phyloP scores from a whole-genome alignment of 108 stramenopile species.

The Bacterosira constricta region DNA sequence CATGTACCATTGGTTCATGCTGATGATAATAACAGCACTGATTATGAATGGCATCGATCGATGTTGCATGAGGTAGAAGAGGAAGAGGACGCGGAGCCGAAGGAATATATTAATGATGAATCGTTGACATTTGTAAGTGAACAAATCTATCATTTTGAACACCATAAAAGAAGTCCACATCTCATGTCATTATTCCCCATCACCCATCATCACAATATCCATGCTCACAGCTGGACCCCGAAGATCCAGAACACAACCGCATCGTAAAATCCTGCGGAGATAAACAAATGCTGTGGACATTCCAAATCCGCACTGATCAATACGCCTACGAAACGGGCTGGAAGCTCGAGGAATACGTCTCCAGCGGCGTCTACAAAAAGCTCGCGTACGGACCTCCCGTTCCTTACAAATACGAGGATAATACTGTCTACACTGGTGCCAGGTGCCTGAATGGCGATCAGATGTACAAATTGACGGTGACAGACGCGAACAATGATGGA shows the following conservation, averaged over 20 bases:
- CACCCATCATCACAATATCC: not conserved
- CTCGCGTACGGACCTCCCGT: not conserved
- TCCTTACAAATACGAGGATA: not conserved
- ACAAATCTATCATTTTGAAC: not conserved
- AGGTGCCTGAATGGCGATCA: not conserved
- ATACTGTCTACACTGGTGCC: slow-evolving; percentile 1
- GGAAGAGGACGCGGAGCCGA: too few relatives aligned
- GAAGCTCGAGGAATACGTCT: slow-evolving; percentile 10
- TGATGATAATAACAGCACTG: too few relatives aligned
- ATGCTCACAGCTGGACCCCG: slow-evolving; percentile 4
- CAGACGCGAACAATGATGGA: not conserved
- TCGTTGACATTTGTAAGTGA: slow-evolving; percentile 6
- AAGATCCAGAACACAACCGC: not conserved
- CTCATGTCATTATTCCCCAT: not conserved
- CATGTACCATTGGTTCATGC: too few relatives aligned
- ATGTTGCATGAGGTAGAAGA: too few relatives aligned
- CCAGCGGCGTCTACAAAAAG: not conserved
- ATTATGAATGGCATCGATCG: too few relatives aligned
- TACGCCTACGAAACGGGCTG: slow-evolving; percentile 17
- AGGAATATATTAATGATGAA: slow-evolving; percentile 4
- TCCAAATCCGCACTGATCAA: slow-evolving; percentile 16
- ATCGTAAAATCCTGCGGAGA: slow-evolving; percentile 5
- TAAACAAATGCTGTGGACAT: slow-evolving; percentile 9
- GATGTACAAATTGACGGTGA: slow-evolving; percentile 5
- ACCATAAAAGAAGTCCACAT: not conserved